Base-by-base conservation (phyloP, 2,329 filamentous ascomycete genomes). In the Arthrobotrys musiformis region DNA sequence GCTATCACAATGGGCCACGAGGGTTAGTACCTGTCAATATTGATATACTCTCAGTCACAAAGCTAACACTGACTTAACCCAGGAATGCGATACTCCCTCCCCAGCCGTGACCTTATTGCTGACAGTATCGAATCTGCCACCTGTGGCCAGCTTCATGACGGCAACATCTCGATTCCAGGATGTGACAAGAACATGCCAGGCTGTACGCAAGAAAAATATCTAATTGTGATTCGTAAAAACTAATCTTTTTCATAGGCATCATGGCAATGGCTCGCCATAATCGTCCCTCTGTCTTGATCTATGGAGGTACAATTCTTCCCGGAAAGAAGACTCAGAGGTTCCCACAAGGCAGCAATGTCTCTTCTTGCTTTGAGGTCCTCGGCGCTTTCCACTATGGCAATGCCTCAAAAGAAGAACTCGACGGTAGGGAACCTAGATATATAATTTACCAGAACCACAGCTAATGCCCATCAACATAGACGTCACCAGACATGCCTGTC, bases 131-230 rank as follows among this genome's bases (percentile, higher is more conserved):
- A 98, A 85, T 79, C 68, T 33, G 80, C 79, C 42, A 97, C 93
- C 0, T 94, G 91, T 83, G 94, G 92, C 4, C 94, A 97, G 83
- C 91, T 92, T 80, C 93, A 97, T 84, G 94, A 97, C 83, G 94
- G 93, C 73, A 96, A 94, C 83, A 94, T 97, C 83, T 90, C 92
- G 30, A 94, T 97, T 80, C 93, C 94, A 0, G 94, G 94, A 9
- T 97, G 94, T 83, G 94, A 97, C 85, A 97, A 97, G 88, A 97
- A 97, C 84, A 97, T 97, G 94, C 94, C 94, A 0, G 94, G 94
- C 44, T 81, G 80, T 80, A 79, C 54, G 70, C 9, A 61, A n/a
- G n/a, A 17, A 22, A 26, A 15, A 13, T 15, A 28, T 22, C 22
- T 5, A 11, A 8, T 11, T 46, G 48, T 42, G 48, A 64, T n/a